phyloP scores from a whole-genome alignment of 2,329 filamentous ascomycete species.

The Zymoseptoria pseudotritici region DNA sequence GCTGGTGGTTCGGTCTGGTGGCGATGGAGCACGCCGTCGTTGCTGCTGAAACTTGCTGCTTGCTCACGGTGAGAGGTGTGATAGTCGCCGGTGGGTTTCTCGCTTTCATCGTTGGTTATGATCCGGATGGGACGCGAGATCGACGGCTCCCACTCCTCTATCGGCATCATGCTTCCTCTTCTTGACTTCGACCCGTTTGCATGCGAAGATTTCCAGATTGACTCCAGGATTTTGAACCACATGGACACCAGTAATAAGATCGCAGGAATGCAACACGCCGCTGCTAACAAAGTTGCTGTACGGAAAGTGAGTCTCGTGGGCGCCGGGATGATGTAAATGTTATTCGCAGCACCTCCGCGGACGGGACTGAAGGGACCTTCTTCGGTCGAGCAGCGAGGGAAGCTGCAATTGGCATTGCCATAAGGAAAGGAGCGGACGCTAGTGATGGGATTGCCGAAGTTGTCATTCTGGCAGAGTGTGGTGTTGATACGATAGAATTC shows the following conservation, averaged over 20 bases:
- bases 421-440: constrained; percentile 41
- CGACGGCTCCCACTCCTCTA: not conserved
- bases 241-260: constrained; percentile 55
- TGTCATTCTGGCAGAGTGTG: constrained; percentile 36
- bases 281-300: constrained; percentile 53
- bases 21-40: not conserved
- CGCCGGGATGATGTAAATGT: constrained; percentile 55
- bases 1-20: not conserved
- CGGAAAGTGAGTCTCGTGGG: constrained; percentile 51
- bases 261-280: constrained; percentile 58
- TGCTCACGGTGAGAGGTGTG: not conserved
- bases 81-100: not conserved
- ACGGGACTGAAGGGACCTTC: constrained; percentile 49
- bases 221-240: constrained; percentile 57
- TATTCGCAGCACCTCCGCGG: constrained; percentile 48
- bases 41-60: not conserved
- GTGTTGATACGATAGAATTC: constrained; percentile 55
- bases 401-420: constrained; percentile 39
- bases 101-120: not conserved
- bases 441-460: constrained; percentile 32
- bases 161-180: not conserved
- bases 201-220: constrained; percentile 46
- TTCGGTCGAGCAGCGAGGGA: not conserved
- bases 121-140: not conserved
- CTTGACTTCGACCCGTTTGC: not conserved